Base-by-base conservation (phyloP, 2,329 filamentous ascomycete species). In the Aureobasidium sp. region DNA sequence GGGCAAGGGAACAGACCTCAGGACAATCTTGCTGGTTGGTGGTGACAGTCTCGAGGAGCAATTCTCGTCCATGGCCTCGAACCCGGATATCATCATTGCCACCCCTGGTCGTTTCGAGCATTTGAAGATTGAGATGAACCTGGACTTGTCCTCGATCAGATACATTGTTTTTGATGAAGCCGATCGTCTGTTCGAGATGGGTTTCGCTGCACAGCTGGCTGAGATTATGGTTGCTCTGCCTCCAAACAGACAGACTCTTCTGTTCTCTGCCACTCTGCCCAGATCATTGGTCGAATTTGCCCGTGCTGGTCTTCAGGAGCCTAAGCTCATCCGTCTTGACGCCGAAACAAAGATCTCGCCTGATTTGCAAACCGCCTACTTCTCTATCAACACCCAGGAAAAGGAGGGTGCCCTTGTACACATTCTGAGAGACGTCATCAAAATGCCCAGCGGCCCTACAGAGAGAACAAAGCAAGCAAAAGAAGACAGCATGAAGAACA, bases 111-210 rank as follows among this genome's bases (percentile, higher is more conserved):
- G 94, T 68, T 99, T 99, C 69, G 79, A 99, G 67, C 94, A 99
- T 80, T 77, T 99, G 66, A 95, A 97, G 76, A 93, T 97, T 25
- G 94, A 99, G 72, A 99, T 99, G 95, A 81, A 82, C 10, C 76
- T 99, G 58, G 90, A 97, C 70, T 78, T 99, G n/a, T 91, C 88
- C 0, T 96, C 91, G 4, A 87, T 99, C 64, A 84, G 85, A 67
- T 99, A 99, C 70, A 90, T 96, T 29, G 94, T 99, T 9, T 99
- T 99, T 66, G 94, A 99, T 72, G 94, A 99, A 74, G 94, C 94
- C 1, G 94, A 99, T 80, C 85, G 94, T 59, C 80, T 99, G 25
- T 99, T 99, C 74, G 94, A 99, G 72, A 97, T 99, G 93, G 95
- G 94, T 68, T 99, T 99, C 72, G 91, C 92, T 5, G 86, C 90